Percentiles rank a stretch among this genome's conserved stretches.
These are phyloP conservation scores for Ceratobasidium sp. DNA, from an alignment of 1,284 basidiomycete species.

Conservation along the genomic window DNA sequence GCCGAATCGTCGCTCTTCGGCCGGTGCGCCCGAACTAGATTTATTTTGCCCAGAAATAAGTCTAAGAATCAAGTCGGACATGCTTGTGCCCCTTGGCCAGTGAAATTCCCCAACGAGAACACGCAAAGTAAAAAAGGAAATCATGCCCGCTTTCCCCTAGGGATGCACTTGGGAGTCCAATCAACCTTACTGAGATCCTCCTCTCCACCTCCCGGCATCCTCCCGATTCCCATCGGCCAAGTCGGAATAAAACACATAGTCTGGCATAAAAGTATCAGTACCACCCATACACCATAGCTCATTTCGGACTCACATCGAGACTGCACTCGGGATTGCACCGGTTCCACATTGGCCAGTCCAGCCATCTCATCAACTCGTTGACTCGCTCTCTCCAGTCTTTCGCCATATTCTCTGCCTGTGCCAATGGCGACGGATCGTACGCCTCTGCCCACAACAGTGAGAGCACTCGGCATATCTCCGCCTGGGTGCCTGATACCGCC, in stretches of 20 bases:
- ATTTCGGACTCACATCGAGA: constrained; percentile 11
- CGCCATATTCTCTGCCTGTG: neutral
- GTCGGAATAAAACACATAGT: constrained; percentile 39
- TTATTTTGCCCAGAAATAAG: too few species aligned
- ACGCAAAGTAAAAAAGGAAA: neutral
- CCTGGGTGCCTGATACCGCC: constrained; percentile 18
- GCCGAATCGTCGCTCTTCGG: too few species aligned
- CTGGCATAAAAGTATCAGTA: neutral
- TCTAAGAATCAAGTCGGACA: too few species aligned
- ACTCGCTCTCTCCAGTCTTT: constrained; percentile 19
- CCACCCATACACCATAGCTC: neutral
- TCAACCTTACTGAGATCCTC: constrained; percentile 38
- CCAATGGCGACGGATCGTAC: constrained; percentile 6
- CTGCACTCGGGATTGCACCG: constrained; percentile 15
- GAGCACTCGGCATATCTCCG: constrained; percentile 27
- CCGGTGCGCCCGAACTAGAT: too few species aligned
- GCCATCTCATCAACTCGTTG: constrained; percentile 19
- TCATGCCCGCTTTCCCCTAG: neutral
- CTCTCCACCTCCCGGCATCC: constrained; percentile 5
- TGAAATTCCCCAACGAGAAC: too few species aligned
- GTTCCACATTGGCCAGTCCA: constrained; percentile 40
- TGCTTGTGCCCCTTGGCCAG: too few species aligned
- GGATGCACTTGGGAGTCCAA: constrained; percentile 38
- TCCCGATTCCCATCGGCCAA: constrained; percentile 29
- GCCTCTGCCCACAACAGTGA: constrained; percentile 34